Evolutionary conservation across 495 filamentous ascomycete species (phyloP).

Genomic region (Hypoxylon intermedium): DNA sequence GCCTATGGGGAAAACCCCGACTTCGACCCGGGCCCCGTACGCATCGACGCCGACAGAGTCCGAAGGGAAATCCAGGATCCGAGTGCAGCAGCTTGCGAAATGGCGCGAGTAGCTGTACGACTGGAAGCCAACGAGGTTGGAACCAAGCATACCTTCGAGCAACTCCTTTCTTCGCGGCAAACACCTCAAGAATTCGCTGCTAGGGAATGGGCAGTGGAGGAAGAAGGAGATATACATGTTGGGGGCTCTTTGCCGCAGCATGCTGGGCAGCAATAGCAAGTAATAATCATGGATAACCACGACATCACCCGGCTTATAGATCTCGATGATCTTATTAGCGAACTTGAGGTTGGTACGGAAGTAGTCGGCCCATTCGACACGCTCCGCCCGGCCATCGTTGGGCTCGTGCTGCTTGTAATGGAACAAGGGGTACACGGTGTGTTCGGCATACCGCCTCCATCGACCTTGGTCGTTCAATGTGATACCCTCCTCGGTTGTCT

Average conservation of each 20-base stretch:
- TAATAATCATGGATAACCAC: conserved; percentile 93
- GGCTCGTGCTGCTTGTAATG: conserved; percentile 94
- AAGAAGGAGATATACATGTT: conserved; percentile 91
- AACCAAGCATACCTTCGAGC: conserved; percentile 82
- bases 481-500: conserved; percentile 67
- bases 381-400: conserved; percentile 78
- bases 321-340: conserved; percentile 80
- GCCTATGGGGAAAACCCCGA: conserved; percentile 90
- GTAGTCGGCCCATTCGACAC: conserved; percentile 89
- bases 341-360: conserved; percentile 85
- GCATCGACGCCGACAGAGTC: conserved; percentile 81
- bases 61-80: conserved; percentile 84
- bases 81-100: conserved; percentile 89
- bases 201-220: conserved; percentile 90
- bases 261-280: conserved; percentile 81
- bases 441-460: conserved; percentile 89
- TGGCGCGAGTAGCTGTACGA: conserved; percentile 91
- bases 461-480: conserved; percentile 76
- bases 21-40: conserved; percentile 83
- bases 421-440: conserved; percentile 85
- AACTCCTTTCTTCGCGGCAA: conserved; percentile 85
- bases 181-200: conserved; percentile 89
- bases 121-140: conserved; percentile 93
- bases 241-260: conserved; percentile 80
- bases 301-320: conserved; percentile 89